phyloP scores from a whole-genome alignment of 139 green algal genomes.

The Tetradesmus lagerheimii region DNA sequence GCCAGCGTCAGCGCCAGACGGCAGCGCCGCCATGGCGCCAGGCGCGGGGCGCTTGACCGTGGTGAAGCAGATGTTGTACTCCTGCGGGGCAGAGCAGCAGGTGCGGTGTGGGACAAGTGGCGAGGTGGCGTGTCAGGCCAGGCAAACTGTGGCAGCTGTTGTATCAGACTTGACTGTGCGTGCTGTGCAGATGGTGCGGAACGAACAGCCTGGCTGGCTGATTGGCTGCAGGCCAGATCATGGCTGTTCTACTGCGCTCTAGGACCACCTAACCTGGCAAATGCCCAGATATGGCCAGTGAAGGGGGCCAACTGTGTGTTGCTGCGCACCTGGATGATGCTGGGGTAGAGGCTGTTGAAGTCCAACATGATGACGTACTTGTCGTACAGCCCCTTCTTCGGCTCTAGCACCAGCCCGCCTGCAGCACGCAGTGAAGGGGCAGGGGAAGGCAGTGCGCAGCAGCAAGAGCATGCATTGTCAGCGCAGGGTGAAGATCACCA shows the following conservation, averaged over 20 bases:
- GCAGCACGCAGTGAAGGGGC: no score
- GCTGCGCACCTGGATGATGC: constrained; percentile 93
- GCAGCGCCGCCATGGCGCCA: constrained; percentile 59
- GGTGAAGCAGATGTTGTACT: constrained; percentile 99
- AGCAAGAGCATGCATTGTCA: no score
- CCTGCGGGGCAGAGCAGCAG: constrained; percentile 61
- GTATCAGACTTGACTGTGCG: no score
- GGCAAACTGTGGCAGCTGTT: background rate
- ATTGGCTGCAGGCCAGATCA: no score
- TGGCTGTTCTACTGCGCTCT: no score
- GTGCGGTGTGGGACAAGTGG: background rate
- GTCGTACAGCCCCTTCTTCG: constrained; percentile 99
- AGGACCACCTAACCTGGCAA: no score
- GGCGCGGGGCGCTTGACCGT: constrained; percentile 84
- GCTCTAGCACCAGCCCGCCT: constrained; percentile 97
- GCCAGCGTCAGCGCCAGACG: constrained; percentile 46
- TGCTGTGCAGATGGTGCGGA: background rate
- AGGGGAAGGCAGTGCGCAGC: background rate
- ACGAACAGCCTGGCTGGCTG: background rate
- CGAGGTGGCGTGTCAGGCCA: background rate
- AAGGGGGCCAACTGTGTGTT: no score
- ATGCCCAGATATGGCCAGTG: no score
- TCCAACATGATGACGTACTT: constrained; percentile 97
- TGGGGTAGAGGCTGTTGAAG: constrained; percentile 99
- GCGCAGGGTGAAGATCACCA: no score